Evolutionary conservation across 2,329 filamentous ascomycete species (phyloP).

Genomic region (Sporothrix pseudoabietina): DNA sequence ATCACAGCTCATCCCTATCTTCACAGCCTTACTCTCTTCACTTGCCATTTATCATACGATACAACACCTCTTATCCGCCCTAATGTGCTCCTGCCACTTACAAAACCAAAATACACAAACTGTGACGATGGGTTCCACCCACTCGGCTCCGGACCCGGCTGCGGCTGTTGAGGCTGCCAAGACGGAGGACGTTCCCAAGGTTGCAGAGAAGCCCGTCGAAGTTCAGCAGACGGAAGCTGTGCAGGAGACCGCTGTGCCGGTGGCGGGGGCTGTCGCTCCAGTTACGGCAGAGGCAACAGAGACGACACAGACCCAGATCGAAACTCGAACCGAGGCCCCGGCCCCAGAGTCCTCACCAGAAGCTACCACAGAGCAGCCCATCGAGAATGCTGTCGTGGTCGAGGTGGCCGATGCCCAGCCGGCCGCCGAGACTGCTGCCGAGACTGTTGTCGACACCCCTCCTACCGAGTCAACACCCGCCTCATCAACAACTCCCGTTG

Average conservation of each 20-base stretch:
- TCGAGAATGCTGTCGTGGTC: not conserved
- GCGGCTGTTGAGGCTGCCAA: not conserved
- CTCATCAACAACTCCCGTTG: not conserved
- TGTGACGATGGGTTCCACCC: conserved; percentile 1
- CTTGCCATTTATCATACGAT: not conserved
- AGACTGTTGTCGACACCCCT: not conserved
- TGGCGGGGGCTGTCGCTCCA: not conserved
- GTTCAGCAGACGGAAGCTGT: not conserved
- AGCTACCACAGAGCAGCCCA: not conserved
- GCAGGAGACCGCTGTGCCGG: not conserved
- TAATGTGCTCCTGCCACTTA: not conserved
- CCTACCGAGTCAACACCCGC: not conserved
- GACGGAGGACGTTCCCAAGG: not conserved
- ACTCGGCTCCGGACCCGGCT: conserved; percentile 6
- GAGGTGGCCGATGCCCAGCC: not conserved
- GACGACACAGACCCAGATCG: not conserved
- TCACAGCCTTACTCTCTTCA: not conserved
- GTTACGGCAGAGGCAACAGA: not conserved
- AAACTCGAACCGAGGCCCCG: not conserved
- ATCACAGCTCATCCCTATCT: not conserved
- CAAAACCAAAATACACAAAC: not conserved
- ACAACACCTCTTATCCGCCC: not conserved
- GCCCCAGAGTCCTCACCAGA: not conserved
- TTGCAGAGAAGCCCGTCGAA: not conserved
- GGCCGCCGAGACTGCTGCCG: not conserved